These are phyloP conservation scores for Botrytis deweyae DNA, from an alignment of 2,329 filamentous ascomycete genomes.

Conservation along the genomic window DNA sequence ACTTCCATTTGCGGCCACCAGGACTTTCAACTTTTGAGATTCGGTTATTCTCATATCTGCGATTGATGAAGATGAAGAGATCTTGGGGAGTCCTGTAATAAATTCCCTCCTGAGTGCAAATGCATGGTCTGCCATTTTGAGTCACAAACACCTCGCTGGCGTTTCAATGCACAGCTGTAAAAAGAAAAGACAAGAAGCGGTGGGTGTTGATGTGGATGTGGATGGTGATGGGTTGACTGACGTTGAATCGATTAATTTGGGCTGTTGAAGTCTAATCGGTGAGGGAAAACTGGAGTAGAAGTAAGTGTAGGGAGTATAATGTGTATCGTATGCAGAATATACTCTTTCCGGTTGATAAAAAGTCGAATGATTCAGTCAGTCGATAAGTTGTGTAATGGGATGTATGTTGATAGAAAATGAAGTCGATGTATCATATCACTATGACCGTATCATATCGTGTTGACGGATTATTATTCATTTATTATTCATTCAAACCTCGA, in stretches of 20 bases:
- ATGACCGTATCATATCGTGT: not conserved
- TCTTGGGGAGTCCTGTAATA: constrained; percentile 27
- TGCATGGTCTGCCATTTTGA: constrained; percentile 29
- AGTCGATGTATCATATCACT: not conserved
- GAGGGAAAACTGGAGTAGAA: not conserved
- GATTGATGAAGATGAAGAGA: constrained; percentile 33
- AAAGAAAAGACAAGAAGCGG: constrained; percentile 9
- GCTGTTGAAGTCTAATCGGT: not conserved
- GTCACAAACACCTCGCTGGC: not conserved
- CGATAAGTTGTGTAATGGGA: not conserved
- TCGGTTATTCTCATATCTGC: constrained; percentile 48
- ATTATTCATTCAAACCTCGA: not conserved
- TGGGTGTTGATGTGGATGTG: constrained; percentile 10
- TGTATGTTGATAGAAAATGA: not conserved
- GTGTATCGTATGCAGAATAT: not conserved
- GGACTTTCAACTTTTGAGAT: constrained; percentile 55
- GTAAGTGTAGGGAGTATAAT: not conserved
- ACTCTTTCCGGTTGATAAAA: not conserved
- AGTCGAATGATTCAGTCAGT: not conserved
- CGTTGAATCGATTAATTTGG: not conserved
- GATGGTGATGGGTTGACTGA: not conserved
- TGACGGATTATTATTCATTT: not conserved
- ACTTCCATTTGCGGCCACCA: constrained; percentile 65
- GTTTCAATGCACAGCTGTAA: not conserved
- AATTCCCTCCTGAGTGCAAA: constrained; percentile 25